phyloP scores from a whole-genome alignment of 116 monocot species.

The Zostera marina region DNA sequence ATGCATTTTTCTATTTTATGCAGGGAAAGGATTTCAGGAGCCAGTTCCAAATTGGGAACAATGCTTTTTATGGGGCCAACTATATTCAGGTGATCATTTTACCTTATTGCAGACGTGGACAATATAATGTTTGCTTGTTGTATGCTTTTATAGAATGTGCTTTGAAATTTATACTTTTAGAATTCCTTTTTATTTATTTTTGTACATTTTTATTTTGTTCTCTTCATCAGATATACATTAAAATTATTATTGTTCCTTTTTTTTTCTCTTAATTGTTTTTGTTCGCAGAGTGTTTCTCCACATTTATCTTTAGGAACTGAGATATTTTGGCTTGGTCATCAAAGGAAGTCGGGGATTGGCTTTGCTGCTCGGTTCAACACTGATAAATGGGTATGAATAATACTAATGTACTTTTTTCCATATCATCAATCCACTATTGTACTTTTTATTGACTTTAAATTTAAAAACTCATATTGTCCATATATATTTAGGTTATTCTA shows the following conservation, averaged over 20 bases:
- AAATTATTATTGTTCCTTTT: not conserved
- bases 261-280: not conserved
- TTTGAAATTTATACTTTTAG: not conserved
- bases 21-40: constrained; percentile 77
- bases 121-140: not conserved
- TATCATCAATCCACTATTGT: too few relatives aligned
- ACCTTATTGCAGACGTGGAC: not conserved
- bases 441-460: too few relatives aligned
- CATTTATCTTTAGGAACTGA: constrained; percentile 69
- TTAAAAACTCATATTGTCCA: too few relatives aligned
- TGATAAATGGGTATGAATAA: constrained; percentile 57
- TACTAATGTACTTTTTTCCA: not conserved
- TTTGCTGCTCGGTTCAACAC: constrained; percentile 83
- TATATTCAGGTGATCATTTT: constrained; percentile 66
- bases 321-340: constrained; percentile 85
- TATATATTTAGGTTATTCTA: too few relatives aligned
- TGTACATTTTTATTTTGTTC: not conserved
- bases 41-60: constrained; percentile 85
- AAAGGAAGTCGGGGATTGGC: constrained; percentile 88
- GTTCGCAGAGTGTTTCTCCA: constrained; percentile 69
- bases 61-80: constrained; percentile 93
- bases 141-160: not conserved
- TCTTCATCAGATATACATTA: not conserved
- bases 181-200: too few relatives aligned
- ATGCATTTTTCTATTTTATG: constrained; percentile 2